Conservation (phyloP, 805 yeast species). For the Candida taoyuanica region DNA sequence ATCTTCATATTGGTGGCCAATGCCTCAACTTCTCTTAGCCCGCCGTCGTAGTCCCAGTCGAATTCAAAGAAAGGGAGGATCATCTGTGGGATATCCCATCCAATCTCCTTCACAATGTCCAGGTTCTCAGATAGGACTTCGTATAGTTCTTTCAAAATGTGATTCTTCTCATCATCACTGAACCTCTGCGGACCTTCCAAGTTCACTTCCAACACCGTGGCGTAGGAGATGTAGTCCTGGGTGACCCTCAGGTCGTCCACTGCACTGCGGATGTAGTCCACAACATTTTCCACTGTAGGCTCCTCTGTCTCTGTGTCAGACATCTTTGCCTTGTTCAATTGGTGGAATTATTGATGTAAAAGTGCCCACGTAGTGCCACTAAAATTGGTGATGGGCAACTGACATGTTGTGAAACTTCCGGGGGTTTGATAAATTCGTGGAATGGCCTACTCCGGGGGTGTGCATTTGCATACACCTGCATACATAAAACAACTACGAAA, state of each 20-base stretch:
- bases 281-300: constrained; percentile 7
- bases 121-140: constrained; percentile 41
- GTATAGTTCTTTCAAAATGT: constrained; percentile 42
- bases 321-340: constrained; percentile 5
- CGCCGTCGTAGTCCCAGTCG: constrained; percentile 38
- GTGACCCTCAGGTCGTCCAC: constrained; percentile 31
- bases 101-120: constrained; percentile 58
- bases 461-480: no score
- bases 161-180: constrained; percentile 44
- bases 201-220: constrained; percentile 66
- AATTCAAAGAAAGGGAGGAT: constrained; percentile 49
- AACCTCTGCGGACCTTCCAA: constrained; percentile 45
- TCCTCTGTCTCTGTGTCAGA: constrained; percentile 15
- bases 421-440: no score
- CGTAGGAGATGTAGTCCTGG: constrained; percentile 62
- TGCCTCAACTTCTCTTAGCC: constrained; percentile 22
- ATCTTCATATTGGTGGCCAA: constrained; percentile 34
- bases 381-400: no score
- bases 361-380: no score
- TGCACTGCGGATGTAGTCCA: constrained; percentile 13
- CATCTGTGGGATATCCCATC: constrained; percentile 87
- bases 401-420: no score
- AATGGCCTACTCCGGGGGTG: no score
- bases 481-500: no score
- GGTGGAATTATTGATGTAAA: no score